These are phyloP conservation scores for Candida dendrica DNA, from an alignment of 805 yeast genomes.

Conservation along the genomic window DNA sequence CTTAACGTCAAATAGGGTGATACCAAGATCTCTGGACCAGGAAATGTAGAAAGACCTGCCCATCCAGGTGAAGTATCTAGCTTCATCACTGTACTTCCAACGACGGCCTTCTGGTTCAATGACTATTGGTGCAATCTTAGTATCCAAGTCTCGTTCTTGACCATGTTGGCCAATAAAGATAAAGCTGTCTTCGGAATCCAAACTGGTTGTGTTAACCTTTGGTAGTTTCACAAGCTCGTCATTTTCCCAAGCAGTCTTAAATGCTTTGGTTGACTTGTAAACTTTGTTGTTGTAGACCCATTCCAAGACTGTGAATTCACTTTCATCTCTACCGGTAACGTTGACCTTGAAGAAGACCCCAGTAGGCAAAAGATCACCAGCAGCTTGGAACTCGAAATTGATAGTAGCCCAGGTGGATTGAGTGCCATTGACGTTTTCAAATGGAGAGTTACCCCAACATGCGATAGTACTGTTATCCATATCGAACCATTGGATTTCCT, in stretches of 20 bases:
- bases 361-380: slow-evolving; percentile 17
- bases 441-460: not conserved
- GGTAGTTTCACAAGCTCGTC: slow-evolving; percentile 13
- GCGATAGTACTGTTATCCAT: not conserved
- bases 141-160: slow-evolving; percentile 15
- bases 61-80: slow-evolving; percentile 24
- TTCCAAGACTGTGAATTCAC: slow-evolving; percentile 7
- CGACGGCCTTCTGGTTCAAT: slow-evolving; percentile 23
- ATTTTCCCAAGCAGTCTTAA: slow-evolving; percentile 16
- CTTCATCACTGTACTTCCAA: slow-evolving; percentile 18
- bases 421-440: not conserved
- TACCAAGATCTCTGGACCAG: slow-evolving; percentile 20
- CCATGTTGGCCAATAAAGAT: slow-evolving; percentile 1
- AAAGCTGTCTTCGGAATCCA: slow-evolving; percentile 21
- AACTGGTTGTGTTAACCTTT: slow-evolving; percentile 17
- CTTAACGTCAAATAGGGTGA: slow-evolving; percentile 19
- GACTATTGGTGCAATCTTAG: slow-evolving; percentile 15
- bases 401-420: not conserved
- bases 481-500: not conserved
- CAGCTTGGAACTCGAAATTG: slow-evolving; percentile 6
- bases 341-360: slow-evolving; percentile 17
- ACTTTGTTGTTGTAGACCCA: slow-evolving; percentile 18
- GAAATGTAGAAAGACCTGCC: slow-evolving; percentile 22
- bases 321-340: slow-evolving; percentile 17
- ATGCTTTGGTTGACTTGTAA: slow-evolving; percentile 18